phyloP scores from a whole-genome alignment of 176 grass and related monocot species.

The Elaeis guineensis region DNA sequence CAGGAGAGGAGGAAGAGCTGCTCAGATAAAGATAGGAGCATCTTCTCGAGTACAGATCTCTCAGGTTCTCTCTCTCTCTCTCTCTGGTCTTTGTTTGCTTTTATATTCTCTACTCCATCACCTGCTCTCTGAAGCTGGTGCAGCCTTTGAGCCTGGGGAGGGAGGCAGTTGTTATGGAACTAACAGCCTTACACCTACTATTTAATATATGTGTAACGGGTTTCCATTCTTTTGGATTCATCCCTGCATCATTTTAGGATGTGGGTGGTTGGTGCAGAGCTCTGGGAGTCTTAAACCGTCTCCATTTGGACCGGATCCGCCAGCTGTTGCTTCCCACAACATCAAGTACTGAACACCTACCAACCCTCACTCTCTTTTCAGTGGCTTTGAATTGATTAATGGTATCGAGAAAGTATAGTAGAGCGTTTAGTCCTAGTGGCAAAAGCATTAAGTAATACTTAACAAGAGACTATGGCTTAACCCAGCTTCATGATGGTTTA shows the following conservation, averaged over 20 bases:
- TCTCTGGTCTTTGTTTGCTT: background rate
- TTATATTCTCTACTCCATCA: no score
- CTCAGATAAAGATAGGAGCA: slow-evolving; percentile 64
- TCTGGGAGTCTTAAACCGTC: slow-evolving; percentile 35
- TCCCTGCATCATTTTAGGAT: slow-evolving; percentile 3
- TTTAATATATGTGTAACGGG: no score
- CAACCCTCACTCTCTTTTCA: no score
- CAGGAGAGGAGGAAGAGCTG: slow-evolving; percentile 68
- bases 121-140: no score
- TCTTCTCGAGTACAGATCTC: slow-evolving; percentile 32
- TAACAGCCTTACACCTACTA: no score
- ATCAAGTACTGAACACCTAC: slow-evolving; percentile 33
- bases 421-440: no score
- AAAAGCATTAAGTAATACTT: no score
- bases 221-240: background rate
- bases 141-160: no score
- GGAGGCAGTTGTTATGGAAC: no score
- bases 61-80: slow-evolving; percentile 37
- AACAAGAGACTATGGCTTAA: background rate
- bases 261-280: slow-evolving; percentile 62
- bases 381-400: no score
- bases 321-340: slow-evolving; percentile 28
- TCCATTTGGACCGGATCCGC: slow-evolving; percentile 14
- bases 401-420: no score
- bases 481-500: no score